These are phyloP conservation scores for Tritrichomonas foetus DNA, from an alignment of 208 protist species.

Conservation along the genomic window DNA sequence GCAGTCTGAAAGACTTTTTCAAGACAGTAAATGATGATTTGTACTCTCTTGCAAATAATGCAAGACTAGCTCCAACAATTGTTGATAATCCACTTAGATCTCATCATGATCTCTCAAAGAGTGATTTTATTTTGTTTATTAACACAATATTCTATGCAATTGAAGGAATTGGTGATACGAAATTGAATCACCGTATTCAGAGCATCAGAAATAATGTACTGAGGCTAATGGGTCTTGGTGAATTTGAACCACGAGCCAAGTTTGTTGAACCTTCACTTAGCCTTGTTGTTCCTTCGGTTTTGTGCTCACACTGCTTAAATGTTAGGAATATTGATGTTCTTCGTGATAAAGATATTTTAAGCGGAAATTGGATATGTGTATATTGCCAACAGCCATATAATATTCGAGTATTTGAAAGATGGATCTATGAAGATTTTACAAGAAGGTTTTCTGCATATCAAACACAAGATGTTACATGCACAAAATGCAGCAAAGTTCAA, in stretches of 20 bases:
- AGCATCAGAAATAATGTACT: not conserved
- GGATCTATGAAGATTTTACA: not conserved
- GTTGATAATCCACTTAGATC: not conserved
- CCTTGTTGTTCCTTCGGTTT: not conserved
- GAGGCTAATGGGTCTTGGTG: not conserved
- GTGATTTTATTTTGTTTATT: not conserved
- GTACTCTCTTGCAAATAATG: not conserved
- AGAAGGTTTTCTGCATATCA: not conserved
- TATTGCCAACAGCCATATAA: not conserved
- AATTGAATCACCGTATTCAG: not conserved
- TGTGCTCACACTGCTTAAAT: not conserved
- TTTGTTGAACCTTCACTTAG: not conserved
- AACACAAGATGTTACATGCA: not conserved
- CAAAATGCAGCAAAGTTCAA: not conserved
- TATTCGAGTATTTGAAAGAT: not conserved
- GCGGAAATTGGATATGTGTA: not conserved
- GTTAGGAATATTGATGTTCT: slow-evolving; percentile 13
- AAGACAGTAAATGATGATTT: not conserved
- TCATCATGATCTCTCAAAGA: too few relatives aligned
- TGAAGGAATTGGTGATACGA: not conserved
- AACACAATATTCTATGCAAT: slow-evolving; percentile 15
- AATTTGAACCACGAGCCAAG: not conserved
- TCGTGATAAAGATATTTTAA: not conserved
- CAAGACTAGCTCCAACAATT: not conserved
- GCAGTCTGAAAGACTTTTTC: not conserved